These are phyloP conservation scores for Zasmidium angulare DNA, from an alignment of 2,329 filamentous ascomycete genomes.

Conservation along the genomic window DNA sequence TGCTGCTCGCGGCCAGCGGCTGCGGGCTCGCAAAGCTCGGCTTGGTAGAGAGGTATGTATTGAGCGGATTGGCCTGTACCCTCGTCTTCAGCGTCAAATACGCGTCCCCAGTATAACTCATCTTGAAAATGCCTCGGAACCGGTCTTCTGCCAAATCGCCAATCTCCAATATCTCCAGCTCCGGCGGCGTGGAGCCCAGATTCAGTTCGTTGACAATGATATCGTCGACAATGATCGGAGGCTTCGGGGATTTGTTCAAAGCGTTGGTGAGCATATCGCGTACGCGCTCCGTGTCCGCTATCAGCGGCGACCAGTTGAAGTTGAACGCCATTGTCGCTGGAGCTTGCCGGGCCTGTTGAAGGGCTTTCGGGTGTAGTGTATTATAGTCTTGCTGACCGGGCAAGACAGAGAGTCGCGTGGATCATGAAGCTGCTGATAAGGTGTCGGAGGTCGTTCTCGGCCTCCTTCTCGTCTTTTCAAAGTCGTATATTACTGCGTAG, in stretches of 20 bases:
- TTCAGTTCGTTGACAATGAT: slow-evolving; percentile 98
- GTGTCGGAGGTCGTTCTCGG: slow-evolving; percentile 10
- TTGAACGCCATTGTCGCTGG: slow-evolving; percentile 84
- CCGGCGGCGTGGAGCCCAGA: slow-evolving; percentile 87
- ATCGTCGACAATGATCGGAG: slow-evolving; percentile 98
- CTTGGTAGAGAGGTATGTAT: slow-evolving; percentile 90
- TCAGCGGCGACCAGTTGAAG: slow-evolving; percentile 99
- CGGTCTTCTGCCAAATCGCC: slow-evolving; percentile 95
- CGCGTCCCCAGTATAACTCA: slow-evolving; percentile 95
- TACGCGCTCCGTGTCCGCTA: slow-evolving; percentile 88
- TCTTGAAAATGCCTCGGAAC: slow-evolving; percentile 98
- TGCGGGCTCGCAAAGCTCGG: slow-evolving; percentile 90
- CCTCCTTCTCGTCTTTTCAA: not conserved
- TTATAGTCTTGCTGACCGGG: slow-evolving; percentile 20
- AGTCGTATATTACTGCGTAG: not conserved
- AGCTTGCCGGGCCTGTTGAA: slow-evolving; percentile 12
- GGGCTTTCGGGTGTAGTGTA: slow-evolving; percentile 1
- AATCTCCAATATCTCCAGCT: slow-evolving; percentile 96
- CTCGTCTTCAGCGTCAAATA: slow-evolving; percentile 92
- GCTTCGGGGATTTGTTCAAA: slow-evolving; percentile 96
- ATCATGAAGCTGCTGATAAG: slow-evolving; percentile 22
- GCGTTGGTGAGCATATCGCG: slow-evolving; percentile 92
- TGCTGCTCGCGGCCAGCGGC: slow-evolving; percentile 84
- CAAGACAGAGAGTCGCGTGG: slow-evolving; percentile 28
- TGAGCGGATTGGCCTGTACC: slow-evolving; percentile 95